These are phyloP conservation scores for Stephanocyclus meneghinianus DNA, from an alignment of 352 stramenopile species.

Conservation along the genomic window DNA sequence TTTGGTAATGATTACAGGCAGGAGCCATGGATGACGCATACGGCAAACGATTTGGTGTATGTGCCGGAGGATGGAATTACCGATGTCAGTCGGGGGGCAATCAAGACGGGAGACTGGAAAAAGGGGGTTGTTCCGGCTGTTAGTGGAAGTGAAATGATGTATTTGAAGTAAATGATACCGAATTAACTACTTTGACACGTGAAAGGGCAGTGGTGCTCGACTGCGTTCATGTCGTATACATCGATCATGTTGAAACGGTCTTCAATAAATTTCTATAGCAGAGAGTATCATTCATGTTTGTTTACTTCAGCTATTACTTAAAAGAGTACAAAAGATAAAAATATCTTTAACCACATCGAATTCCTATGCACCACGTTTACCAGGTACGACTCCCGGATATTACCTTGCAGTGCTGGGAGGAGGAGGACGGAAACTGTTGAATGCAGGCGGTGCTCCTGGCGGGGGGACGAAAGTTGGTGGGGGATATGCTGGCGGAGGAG, in stretches of 20 bases:
- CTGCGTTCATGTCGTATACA: neutral
- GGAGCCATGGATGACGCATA: conserved; percentile 71
- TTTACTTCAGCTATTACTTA: neutral
- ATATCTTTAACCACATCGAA: no score
- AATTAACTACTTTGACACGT: neutral
- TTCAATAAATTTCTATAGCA: neutral
- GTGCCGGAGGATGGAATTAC: conserved; percentile 67
- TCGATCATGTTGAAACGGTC: neutral
- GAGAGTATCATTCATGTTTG: neutral
- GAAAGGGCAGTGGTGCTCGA: neutral
- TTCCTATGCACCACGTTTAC: no score
- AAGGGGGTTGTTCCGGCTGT: conserved; percentile 68
- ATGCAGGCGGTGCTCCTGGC: conserved; percentile 45
- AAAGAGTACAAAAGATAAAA: no score
- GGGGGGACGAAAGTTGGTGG: conserved; percentile 38
- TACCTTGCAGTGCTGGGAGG: conserved; percentile 10
- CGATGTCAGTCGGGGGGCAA: conserved; percentile 56
- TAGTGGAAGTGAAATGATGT: conserved; percentile 73
- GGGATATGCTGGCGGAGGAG: conserved; percentile 15
- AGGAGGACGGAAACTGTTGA: conserved; percentile 27
- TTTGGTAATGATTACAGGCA: conserved; percentile 80
- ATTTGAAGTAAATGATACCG: conserved; percentile 63
- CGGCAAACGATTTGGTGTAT: conserved; percentile 72
- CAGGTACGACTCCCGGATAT: no score
- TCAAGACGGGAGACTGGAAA: conserved; percentile 67